phyloP scores from a whole-genome alignment of 2,329 filamentous ascomycete species.

The Ascochyta koolunga region DNA sequence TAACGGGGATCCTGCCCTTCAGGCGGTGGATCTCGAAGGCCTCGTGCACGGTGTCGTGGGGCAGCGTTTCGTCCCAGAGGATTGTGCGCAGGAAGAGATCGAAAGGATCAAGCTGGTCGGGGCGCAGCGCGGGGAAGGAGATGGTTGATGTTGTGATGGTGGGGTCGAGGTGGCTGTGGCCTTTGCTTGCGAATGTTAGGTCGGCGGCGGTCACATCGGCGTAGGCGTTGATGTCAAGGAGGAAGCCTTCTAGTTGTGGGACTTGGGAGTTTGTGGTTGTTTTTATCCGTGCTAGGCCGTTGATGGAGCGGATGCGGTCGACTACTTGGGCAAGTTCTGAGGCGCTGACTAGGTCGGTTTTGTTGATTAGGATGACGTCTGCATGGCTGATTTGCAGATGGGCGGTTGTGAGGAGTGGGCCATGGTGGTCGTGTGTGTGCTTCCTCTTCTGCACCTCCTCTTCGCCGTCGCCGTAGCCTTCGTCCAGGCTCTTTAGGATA shows the following conservation, averaged over 20 bases:
- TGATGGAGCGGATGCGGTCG: constrained; percentile 80
- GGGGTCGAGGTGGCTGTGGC: constrained; percentile 91
- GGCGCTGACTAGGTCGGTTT: constrained; percentile 79
- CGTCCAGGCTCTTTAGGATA: constrained; percentile 80
- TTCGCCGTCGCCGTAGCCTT: constrained; percentile 55
- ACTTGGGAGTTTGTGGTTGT: constrained; percentile 81
- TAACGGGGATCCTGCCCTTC: constrained; percentile 77
- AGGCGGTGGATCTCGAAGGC: constrained; percentile 83
- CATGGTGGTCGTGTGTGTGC: constrained; percentile 64
- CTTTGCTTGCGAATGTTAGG: constrained; percentile 74
- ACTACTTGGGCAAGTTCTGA: constrained; percentile 73
- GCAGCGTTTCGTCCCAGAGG: constrained; percentile 78
- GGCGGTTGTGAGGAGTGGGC: constrained; percentile 83
- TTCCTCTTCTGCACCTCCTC: constrained; percentile 49
- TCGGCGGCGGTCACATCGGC: constrained; percentile 71
- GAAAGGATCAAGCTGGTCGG: constrained; percentile 65
- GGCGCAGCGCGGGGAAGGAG: constrained; percentile 64
- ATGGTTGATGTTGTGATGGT: constrained; percentile 85
- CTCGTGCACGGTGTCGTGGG: constrained; percentile 36
- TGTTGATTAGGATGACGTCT: constrained; percentile 94
- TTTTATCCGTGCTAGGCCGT: constrained; percentile 83
- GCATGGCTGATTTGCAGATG: constrained; percentile 97
- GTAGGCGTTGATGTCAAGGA: constrained; percentile 92
- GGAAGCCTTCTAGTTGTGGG: constrained; percentile 79
- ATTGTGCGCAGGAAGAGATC: constrained; percentile 84